phyloP scores from a whole-genome alignment of 108 stramenopile species.

The Nannochloropsis gaditana region DNA sequence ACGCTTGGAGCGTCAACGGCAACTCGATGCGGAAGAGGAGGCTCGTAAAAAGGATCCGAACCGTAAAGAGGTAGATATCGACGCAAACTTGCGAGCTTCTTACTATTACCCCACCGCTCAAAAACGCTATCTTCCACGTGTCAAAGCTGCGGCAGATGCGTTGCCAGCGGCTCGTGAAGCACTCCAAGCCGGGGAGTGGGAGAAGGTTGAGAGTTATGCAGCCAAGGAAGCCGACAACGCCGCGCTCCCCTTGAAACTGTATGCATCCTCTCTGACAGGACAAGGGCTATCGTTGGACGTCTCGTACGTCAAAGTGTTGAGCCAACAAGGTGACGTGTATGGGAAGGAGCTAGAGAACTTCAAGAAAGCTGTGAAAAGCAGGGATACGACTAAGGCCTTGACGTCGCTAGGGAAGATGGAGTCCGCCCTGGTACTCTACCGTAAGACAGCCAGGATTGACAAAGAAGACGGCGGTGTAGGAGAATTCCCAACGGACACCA shows the following conservation, averaged over 20 bases:
- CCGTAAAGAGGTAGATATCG: slow-evolving; percentile 12
- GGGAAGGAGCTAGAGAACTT: background rate
- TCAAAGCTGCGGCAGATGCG: slow-evolving; percentile 10
- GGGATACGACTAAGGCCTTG: background rate
- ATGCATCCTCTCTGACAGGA: background rate
- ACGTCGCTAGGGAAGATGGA: background rate
- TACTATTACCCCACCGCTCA: slow-evolving; percentile 6
- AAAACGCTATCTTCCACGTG: background rate
- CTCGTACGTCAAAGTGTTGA: background rate
- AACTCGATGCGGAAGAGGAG: slow-evolving; percentile 9
- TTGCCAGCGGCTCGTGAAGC: background rate
- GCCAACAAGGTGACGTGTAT: background rate
- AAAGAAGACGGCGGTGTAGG: background rate
- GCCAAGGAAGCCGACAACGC: slow-evolving; percentile 1
- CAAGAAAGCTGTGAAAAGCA: background rate
- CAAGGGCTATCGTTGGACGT: background rate
- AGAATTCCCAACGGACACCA: background rate
- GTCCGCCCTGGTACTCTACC: background rate
- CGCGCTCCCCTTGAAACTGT: slow-evolving; percentile 3
- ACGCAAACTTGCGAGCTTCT: background rate
- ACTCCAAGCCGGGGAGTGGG: background rate
- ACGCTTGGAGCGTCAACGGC: slow-evolving; percentile 2
- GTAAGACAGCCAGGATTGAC: background rate
- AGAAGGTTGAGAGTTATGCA: background rate
- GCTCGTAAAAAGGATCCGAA: background rate